Conservation (phyloP, 1,284 basidiomycete species). For the Thecaphora thlaspeos region DNA sequence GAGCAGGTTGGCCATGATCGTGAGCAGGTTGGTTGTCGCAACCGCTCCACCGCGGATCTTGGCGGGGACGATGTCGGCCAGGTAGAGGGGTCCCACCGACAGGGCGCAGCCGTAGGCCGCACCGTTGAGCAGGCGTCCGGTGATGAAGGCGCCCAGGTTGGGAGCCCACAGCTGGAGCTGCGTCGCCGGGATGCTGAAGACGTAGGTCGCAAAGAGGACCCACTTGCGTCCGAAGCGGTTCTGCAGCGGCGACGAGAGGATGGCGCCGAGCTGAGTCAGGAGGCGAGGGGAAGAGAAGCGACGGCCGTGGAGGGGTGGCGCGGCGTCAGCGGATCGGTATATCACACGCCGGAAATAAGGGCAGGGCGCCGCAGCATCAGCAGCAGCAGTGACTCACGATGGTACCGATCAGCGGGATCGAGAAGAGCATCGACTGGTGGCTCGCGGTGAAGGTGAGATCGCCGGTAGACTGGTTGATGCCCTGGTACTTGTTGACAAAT, state of each 20-base stretch:
- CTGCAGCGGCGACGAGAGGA: constrained; percentile 31
- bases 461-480: constrained; percentile 28
- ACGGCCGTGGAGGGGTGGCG: too few relatives aligned
- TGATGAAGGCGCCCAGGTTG: constrained; percentile 40
- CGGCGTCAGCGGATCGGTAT: too few relatives aligned
- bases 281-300: not conserved
- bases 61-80: constrained; percentile 42
- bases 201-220: constrained; percentile 36
- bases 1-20: constrained; percentile 36
- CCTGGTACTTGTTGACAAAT: constrained; percentile 41
- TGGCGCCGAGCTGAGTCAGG: constrained; percentile 15
- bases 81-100: constrained; percentile 38
- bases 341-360: too few relatives aligned
- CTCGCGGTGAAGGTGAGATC: constrained; percentile 39
- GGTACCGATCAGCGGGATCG: constrained; percentile 41
- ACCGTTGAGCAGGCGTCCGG: constrained; percentile 43
- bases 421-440: constrained; percentile 45
- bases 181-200: constrained; percentile 38
- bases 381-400: constrained; percentile 10
- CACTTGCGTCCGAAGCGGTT: constrained; percentile 40
- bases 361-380: too few relatives aligned
- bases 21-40: constrained; percentile 37
- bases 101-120: constrained; percentile 41
- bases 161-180: constrained; percentile 46
- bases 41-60: constrained; percentile 42